These are phyloP conservation scores for Vigna nakashimae DNA, from an alignment of 306 rosid genomes.

Conservation along the genomic window DNA sequence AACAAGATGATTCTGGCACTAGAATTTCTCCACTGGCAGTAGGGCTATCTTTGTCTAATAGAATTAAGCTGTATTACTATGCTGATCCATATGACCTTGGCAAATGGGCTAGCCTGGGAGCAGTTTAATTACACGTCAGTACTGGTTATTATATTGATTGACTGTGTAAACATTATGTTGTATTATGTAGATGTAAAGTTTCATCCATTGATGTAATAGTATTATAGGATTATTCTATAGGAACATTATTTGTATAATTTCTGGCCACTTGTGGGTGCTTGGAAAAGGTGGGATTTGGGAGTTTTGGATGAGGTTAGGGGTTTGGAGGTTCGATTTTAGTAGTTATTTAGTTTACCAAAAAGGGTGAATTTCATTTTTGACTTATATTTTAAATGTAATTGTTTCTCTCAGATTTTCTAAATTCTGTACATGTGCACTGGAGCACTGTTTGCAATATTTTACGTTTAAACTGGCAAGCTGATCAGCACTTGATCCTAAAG, in stretches of 20 bases:
- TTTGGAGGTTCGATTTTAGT: constrained; percentile 27
- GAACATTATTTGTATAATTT: constrained; percentile 20
- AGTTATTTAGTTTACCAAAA: constrained; percentile 14
- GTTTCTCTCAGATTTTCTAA: background rate
- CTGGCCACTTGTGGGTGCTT: constrained; percentile 11
- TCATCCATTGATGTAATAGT: constrained; percentile 56
- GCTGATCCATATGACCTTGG: constrained; percentile 93
- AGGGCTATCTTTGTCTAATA: constrained; percentile 82
- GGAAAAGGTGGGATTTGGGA: constrained; percentile 25
- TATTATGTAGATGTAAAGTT: constrained; percentile 49
- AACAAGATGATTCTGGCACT: constrained; percentile 74
- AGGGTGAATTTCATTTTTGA: constrained; percentile 42
- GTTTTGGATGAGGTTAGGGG: constrained; percentile 14
- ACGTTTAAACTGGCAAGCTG: constrained; percentile 13
- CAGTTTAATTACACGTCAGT: constrained; percentile 55
- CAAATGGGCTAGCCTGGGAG: constrained; percentile 94
- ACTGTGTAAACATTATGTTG: constrained; percentile 49
- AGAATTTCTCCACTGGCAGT: constrained; percentile 63
- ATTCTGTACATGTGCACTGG: background rate
- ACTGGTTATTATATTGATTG: constrained; percentile 43
- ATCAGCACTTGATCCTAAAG: constrained; percentile 1
- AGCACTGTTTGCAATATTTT: constrained; percentile 3
- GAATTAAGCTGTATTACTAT: constrained; percentile 76
- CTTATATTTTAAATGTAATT: constrained; percentile 8
- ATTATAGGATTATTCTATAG: constrained; percentile 43